These are phyloP conservation scores for Angomonas ambiguus DNA, from an alignment of 208 protist genomes.

Conservation along the genomic window DNA sequence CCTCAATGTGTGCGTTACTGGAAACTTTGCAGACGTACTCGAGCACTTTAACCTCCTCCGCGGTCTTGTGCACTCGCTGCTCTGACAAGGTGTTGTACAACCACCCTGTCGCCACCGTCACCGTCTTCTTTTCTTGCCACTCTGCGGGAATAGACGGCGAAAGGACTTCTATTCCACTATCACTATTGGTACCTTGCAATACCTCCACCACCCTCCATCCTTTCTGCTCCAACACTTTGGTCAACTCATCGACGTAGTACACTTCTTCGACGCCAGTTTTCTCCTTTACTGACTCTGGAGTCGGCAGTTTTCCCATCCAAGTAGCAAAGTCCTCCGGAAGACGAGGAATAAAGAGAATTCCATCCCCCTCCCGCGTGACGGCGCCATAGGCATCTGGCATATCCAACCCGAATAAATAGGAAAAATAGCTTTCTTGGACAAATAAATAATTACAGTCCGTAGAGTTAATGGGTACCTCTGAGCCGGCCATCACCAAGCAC, in stretches of 20 bases:
- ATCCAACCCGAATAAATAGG: constrained; percentile 89
- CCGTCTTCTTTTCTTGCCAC: constrained; percentile 31
- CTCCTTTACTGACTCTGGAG: constrained; percentile 50
- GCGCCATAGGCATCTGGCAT: constrained; percentile 80
- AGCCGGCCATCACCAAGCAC: constrained; percentile 68
- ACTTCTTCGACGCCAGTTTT: constrained; percentile 67
- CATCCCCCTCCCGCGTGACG: constrained; percentile 58
- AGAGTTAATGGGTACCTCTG: constrained; percentile 85
- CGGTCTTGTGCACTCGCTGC: constrained; percentile 87
- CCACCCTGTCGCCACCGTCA: constrained; percentile 27
- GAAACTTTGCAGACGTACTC: constrained; percentile 85
- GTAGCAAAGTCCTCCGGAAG: constrained; percentile 82
- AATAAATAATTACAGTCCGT: constrained; percentile 88
- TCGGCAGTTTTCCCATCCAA: constrained; percentile 89
- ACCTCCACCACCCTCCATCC: constrained; percentile 69
- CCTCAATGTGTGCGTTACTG: constrained; percentile 79
- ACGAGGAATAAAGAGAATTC: constrained; percentile 84
- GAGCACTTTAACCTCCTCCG: constrained; percentile 91
- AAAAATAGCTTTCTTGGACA: constrained; percentile 94
- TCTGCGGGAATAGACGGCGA: constrained; percentile 45
- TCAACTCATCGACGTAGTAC: constrained; percentile 83
- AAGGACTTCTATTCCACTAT: constrained; percentile 72
- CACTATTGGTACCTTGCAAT: constrained; percentile 68
- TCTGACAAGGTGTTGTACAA: constrained; percentile 53
- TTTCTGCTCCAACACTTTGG: constrained; percentile 31